phyloP scores from a whole-genome alignment of 139 green algal genomes.

The Chlorella sp. region DNA sequence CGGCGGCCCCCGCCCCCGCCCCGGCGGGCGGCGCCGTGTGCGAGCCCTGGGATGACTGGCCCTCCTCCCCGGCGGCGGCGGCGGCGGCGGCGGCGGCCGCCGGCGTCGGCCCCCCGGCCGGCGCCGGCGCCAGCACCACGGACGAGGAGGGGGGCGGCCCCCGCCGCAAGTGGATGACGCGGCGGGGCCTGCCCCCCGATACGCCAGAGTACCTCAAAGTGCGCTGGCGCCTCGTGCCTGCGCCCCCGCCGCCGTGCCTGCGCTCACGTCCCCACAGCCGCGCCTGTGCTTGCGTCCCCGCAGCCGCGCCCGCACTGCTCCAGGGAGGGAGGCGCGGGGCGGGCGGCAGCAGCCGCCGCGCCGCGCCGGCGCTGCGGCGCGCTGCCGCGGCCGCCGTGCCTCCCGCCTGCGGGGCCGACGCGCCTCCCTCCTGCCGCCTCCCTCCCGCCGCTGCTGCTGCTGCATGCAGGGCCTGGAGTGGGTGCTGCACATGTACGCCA shows the following conservation, averaged over 20 bases:
- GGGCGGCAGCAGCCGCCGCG: no score
- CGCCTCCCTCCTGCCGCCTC: not conserved
- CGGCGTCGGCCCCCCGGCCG: no score
- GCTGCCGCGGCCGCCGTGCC: no score
- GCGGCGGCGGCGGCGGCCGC: not conserved
- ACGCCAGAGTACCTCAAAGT: not conserved
- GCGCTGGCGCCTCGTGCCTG: no score
- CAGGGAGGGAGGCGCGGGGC: no score
- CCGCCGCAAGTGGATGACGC: not conserved
- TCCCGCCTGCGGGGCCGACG: not conserved
- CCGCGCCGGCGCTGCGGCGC: no score
- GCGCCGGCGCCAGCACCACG: no score
- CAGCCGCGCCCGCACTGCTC: no score
- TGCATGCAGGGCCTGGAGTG: slow-evolving; percentile 72
- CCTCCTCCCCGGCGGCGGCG: not conserved
- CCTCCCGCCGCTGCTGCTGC: not conserved
- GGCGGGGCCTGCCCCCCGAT: not conserved
- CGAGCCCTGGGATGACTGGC: not conserved
- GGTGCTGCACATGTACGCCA: slow-evolving; percentile 80
- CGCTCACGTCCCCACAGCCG: no score
- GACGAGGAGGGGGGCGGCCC: no score
- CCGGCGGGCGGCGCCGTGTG: not conserved
- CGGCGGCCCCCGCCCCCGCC: not conserved
- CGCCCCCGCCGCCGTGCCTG: no score
- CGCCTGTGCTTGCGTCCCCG: no score